phyloP scores from a whole-genome alignment of 768 basidiomycete genomes.

The Pilatotrama ljubarskyi region DNA sequence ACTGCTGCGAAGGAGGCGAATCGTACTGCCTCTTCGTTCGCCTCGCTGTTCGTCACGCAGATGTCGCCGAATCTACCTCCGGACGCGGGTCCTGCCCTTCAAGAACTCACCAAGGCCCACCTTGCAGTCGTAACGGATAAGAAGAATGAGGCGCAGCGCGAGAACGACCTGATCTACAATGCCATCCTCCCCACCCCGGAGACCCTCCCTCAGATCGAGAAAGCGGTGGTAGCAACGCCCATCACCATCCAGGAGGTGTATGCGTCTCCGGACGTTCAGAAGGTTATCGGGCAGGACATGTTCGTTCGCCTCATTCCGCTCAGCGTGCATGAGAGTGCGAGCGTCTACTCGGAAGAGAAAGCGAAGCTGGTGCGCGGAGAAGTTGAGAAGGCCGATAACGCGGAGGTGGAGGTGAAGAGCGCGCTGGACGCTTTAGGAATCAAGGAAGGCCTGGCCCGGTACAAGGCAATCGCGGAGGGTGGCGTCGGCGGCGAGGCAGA shows the following conservation, averaged over 20 bases:
- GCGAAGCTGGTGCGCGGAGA: slow-evolving; percentile 90
- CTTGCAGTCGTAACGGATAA: slow-evolving; percentile 74
- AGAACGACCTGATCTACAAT: slow-evolving; percentile 98
- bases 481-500: slow-evolving; percentile 62
- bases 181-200: slow-evolving; percentile 81
- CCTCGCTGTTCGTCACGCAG: slow-evolving; percentile 66
- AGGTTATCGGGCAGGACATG: slow-evolving; percentile 90
- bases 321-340: slow-evolving; percentile 93
- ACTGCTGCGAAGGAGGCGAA: slow-evolving; percentile 80
- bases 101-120: slow-evolving; percentile 84
- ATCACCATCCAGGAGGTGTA: slow-evolving; percentile 96
- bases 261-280: slow-evolving; percentile 86
- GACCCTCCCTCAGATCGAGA: slow-evolving; percentile 79
- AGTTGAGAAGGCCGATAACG: slow-evolving; percentile 82
- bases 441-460: slow-evolving; percentile 66
- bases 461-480: slow-evolving; percentile 69
- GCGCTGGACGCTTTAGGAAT: slow-evolving; percentile 82
- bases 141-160: slow-evolving; percentile 72
- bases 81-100: slow-evolving; percentile 78
- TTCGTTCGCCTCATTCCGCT: slow-evolving; percentile 87
- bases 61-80: slow-evolving; percentile 82
- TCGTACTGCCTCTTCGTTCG: slow-evolving; percentile 66
- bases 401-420: slow-evolving; percentile 78
- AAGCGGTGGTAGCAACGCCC: slow-evolving; percentile 75
- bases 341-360: slow-evolving; percentile 98